Conservation (phyloP, 345 rosid species). For the Zanthoxylum bungeanum region DNA sequence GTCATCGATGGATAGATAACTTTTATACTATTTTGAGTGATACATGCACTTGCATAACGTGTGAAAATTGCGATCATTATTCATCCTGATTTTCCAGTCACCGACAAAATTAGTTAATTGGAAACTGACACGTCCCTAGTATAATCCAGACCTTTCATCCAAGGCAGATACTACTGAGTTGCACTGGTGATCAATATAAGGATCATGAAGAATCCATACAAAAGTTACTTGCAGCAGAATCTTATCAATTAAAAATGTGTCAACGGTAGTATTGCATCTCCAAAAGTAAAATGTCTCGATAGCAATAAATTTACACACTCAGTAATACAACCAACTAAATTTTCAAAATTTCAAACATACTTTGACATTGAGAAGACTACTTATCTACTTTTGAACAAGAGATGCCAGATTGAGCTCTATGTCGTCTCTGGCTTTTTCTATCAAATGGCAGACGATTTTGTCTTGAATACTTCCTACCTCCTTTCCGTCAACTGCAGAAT, state of each 20-base stretch:
- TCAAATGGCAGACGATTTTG: slow-evolving; percentile 87
- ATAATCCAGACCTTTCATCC: neutral
- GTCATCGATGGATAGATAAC: no score
- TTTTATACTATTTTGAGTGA: no score
- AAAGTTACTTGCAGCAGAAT: neutral
- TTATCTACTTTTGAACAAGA: slow-evolving; percentile 27
- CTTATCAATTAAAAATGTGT: neutral
- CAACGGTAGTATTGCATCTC: neutral
- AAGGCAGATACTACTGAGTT: neutral
- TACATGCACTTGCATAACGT: no score
- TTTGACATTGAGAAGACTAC: neutral
- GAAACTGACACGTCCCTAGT: neutral
- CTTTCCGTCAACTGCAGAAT: slow-evolving; percentile 63
- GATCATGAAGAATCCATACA: no score
- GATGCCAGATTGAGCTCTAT: slow-evolving; percentile 54
- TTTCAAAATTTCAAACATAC: neutral
- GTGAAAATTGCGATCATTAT: no score
- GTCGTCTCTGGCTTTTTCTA: slow-evolving; percentile 66
- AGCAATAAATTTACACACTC: neutral
- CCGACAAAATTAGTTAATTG: neutral
- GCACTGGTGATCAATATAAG: no score
- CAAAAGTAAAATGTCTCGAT: neutral
- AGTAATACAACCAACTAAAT: neutral
- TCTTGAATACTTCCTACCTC: slow-evolving; percentile 77
- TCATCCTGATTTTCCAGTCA: no score